Evolutionary conservation across 352 stramenopile genomes (phyloP), one percentile per base, ranked within the genome.

Genomic region (Aphanomyces cochlioides): DNA sequence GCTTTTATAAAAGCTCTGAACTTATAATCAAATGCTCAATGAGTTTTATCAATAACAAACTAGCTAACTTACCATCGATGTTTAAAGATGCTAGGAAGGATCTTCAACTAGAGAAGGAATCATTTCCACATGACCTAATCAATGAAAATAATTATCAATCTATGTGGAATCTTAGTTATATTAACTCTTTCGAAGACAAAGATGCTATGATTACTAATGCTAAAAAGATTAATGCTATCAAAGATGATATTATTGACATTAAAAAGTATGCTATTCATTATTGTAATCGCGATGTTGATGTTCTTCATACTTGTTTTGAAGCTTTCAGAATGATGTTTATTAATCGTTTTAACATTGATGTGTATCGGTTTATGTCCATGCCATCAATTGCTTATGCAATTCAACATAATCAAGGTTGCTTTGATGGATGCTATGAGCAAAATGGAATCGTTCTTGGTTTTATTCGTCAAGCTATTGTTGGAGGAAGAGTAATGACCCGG

Each of bases 241-340:
- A 19, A 28, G 39, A 48, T 17, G 48, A 66, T 8, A n/a, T 38
- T 21, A 43, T 72, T 41, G 37, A 73, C 48, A 43, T 50, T 66
- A 12, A 72, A 58, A 37, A 66, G n/a, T 72, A 72, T 45, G 66
- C 66, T 8, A 58, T 7, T 47, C 67, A 73, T 56, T 73, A 73
- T 39, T 73, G 67, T 34, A 73, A 73, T 19, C 41, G 67, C 17
- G 67, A 73, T 61, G 67, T 73, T n/a, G 67, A 73, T 66, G 67
- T 73, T 56, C 40, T 73, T 7, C 28, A 60, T 48, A 43, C 5
- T 17, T 73, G 67, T 34, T 73, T 73, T 56, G 57, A 67, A 54
- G 41, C 56, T 38, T 73, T 73, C 40, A 7, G 67, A 56, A 61
- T 12, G 4, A 59, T 73, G 43, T 40, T 73, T 15, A 48, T 56